phyloP scores from a whole-genome alignment of 2,329 filamentous ascomycete species.

The Sporothrix euskadiensis region DNA sequence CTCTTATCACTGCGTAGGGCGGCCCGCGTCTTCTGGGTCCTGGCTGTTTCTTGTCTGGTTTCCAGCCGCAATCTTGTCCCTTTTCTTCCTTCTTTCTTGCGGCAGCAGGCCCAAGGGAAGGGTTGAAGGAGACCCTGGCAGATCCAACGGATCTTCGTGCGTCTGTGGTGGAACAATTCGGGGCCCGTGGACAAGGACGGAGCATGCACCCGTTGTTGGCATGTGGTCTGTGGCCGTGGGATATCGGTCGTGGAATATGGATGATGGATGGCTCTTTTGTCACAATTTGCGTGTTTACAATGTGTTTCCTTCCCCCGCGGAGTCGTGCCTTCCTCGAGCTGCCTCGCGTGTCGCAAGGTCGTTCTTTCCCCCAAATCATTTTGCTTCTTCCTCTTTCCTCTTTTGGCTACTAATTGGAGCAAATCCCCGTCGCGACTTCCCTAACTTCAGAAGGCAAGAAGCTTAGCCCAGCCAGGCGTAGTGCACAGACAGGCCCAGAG shows the following conservation, averaged over 20 bases:
- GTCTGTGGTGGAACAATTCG: conserved; percentile 27
- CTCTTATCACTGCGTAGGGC: background rate
- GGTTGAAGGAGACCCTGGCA: conserved; percentile 18
- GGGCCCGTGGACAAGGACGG: background rate
- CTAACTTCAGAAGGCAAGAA: background rate
- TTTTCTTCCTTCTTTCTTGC: background rate
- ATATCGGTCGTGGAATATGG: background rate
- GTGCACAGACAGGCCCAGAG: conserved; percentile 4
- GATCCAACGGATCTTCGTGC: conserved; percentile 21
- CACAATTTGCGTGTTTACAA: background rate
- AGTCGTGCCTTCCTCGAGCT: background rate
- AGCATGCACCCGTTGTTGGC: conserved; percentile 7
- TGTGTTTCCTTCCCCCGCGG: too few species aligned
- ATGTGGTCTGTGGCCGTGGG: conserved; percentile 1
- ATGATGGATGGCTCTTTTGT: background rate
- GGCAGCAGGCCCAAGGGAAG: background rate
- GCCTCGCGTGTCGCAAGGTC: background rate
- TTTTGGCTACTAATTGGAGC: conserved; percentile 18
- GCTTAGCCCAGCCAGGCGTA: conserved; percentile 1
- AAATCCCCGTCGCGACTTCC: conserved; percentile 8
- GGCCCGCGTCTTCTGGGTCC: background rate
- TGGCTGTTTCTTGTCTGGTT: background rate
- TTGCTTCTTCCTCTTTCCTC: background rate
- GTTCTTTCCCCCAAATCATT: background rate
- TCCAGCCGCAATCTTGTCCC: background rate